Conservation (phyloP, 1,284 basidiomycete genomes). For the Stygiomarasmius scandens region DNA sequence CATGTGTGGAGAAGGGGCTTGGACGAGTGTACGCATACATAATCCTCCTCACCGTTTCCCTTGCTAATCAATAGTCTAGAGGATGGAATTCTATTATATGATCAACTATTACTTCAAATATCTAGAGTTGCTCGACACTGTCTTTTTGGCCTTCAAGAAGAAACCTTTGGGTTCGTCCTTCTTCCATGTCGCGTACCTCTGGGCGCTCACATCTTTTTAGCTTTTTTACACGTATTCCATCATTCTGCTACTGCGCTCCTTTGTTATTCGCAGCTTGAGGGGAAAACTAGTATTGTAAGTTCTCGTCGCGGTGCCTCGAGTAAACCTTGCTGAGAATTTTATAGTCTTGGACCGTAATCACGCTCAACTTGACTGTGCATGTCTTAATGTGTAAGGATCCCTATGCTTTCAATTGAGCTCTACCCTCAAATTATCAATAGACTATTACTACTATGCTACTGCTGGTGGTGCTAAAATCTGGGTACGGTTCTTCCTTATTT, state of each 20-base stretch:
- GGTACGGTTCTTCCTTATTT: conserved; percentile 52
- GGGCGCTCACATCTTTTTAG: conserved; percentile 40
- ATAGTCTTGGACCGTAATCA: conserved; percentile 96
- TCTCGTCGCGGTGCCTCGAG: background rate
- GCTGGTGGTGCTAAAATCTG: conserved; percentile 95
- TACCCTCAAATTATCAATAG: conserved; percentile 39
- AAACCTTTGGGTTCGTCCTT: conserved; percentile 82
- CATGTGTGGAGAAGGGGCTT: conserved; percentile 79
- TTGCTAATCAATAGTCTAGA: conserved; percentile 42
- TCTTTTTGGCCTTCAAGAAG: conserved; percentile 98
- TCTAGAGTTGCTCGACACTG: conserved; percentile 91
- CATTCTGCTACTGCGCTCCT: conserved; percentile 97
- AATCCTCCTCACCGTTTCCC: conserved; percentile 17
- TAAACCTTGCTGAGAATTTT: conserved; percentile 15
- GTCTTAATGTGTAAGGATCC: conserved; percentile 90
- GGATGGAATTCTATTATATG: conserved; percentile 93
- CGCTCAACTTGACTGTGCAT: conserved; percentile 92
- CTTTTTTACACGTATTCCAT: conserved; percentile 98
- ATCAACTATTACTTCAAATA: conserved; percentile 99
- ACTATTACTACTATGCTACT: conserved; percentile 98
- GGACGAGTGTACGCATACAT: conserved; percentile 76
- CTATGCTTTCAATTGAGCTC: background rate
- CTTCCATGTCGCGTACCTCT: conserved; percentile 5
- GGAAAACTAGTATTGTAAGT: conserved; percentile 86
- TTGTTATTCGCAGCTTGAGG: conserved; percentile 93